A percentile compares a stretch with the other conserved stretches of the same genome.
Conservation (phyloP, 768 basidiomycete genomes). For the Tephrocybe rancida region DNA sequence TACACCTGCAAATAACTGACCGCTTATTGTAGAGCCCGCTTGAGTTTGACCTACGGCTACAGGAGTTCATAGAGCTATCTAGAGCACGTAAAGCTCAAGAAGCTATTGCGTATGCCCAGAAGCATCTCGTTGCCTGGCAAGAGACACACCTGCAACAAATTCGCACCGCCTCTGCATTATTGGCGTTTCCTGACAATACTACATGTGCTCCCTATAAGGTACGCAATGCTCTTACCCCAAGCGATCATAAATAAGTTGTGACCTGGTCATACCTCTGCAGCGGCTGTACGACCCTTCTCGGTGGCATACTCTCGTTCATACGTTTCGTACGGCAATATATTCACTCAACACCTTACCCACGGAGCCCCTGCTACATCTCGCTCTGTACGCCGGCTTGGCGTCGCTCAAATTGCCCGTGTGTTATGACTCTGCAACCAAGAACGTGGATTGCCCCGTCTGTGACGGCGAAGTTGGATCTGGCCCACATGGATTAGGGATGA, state of each 20-base stretch:
- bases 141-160: conserved; percentile 82
- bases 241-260: not conserved
- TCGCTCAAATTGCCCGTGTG: conserved; percentile 90
- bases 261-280: conserved; percentile 38
- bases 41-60: conserved; percentile 93
- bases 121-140: conserved; percentile 81
- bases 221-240: conserved; percentile 15
- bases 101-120: conserved; percentile 85
- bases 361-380: conserved; percentile 83
- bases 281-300: conserved; percentile 80
- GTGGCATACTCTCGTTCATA: conserved; percentile 73
- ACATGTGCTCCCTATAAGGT: conserved; percentile 83
- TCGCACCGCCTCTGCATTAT: conserved; percentile 70
- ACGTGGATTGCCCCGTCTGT: conserved; percentile 92
- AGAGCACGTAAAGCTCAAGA: conserved; percentile 64
- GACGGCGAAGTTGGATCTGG: conserved; percentile 49
- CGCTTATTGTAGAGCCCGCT: conserved; percentile 71
- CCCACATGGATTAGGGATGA: conserved; percentile 53
- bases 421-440: conserved; percentile 61
- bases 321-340: conserved; percentile 88
- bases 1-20: not conserved
- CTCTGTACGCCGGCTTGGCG: conserved; percentile 89
- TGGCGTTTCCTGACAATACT: conserved; percentile 76
- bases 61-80: conserved; percentile 94
- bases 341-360: conserved; percentile 85